Percentiles rank a stretch among this genome's conserved stretches.
These are phyloP conservation scores for Inga laurina DNA, from an alignment of 306 rosid species.

Conservation along the genomic window DNA sequence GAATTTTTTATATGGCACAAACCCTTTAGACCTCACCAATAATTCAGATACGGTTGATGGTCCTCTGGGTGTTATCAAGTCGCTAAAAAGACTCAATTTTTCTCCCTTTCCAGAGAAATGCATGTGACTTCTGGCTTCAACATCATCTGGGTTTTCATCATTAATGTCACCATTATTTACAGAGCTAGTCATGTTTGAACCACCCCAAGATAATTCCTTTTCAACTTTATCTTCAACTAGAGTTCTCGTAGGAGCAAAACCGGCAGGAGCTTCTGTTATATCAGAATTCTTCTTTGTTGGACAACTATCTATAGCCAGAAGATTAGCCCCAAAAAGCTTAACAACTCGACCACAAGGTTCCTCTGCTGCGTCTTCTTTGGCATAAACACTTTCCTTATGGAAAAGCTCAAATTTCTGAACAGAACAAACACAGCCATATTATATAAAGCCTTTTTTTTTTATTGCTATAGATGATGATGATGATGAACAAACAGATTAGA, in stretches of 20 bases:
- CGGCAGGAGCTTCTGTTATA: not conserved
- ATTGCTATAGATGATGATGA: no score
- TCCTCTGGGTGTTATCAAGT: slow-evolving; percentile 17
- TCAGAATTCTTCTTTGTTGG: slow-evolving; percentile 22
- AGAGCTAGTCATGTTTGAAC: slow-evolving; percentile 14
- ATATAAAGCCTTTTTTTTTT: not conserved
- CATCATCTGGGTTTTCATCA: not conserved
- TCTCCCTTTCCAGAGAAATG: not conserved
- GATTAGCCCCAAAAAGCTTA: slow-evolving; percentile 78
- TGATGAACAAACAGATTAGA: slow-evolving; percentile 2
- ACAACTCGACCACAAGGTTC: slow-evolving; percentile 46
- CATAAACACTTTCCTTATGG: slow-evolving; percentile 27
- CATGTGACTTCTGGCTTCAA: slow-evolving; percentile 23
- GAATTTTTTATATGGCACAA: slow-evolving; percentile 75
- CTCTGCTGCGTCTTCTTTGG: slow-evolving; percentile 30
- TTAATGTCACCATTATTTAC: not conserved
- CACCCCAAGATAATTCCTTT: slow-evolving; percentile 5
- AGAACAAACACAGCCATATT: slow-evolving; percentile 8
- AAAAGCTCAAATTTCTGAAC: slow-evolving; percentile 49
- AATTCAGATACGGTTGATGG: slow-evolving; percentile 31
- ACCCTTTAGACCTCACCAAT: slow-evolving; percentile 52
- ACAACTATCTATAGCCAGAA: slow-evolving; percentile 44
- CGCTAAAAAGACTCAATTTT: slow-evolving; percentile 28
- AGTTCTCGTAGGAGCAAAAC: not conserved
- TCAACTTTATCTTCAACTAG: not conserved